A percentile compares a stretch with the other conserved stretches of the same genome.
These are phyloP conservation scores for Ceratobasidium sp. DNA, from an alignment of 1,284 basidiomycete species.

Conservation along the genomic window DNA sequence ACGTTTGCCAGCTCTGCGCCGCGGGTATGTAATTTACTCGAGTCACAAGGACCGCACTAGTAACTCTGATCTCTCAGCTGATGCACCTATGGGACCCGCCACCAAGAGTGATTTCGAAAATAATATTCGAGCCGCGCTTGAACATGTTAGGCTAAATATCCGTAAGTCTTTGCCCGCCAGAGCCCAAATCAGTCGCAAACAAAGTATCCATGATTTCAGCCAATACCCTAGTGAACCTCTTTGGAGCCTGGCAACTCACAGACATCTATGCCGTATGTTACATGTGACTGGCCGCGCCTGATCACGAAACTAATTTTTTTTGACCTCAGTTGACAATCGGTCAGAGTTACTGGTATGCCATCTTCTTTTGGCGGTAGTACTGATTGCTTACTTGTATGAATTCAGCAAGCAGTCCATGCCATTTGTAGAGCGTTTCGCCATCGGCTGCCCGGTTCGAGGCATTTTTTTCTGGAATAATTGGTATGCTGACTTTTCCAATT, in stretches of 20 bases:
- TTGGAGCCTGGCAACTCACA: constrained; percentile 50
- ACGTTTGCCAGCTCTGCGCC: constrained; percentile 52
- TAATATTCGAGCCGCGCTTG: constrained; percentile 47
- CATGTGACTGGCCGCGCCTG: not conserved
- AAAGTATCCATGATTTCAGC: not conserved
- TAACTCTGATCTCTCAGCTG: constrained; percentile 42
- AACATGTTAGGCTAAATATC: constrained; percentile 46
- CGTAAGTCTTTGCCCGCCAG: constrained; percentile 45
- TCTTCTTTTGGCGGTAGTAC: not conserved
- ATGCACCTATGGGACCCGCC: constrained; percentile 42
- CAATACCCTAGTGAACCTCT: constrained; percentile 41
- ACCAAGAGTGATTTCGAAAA: constrained; percentile 48
- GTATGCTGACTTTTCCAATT: not conserved
- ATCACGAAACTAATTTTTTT: not conserved
- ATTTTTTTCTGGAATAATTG: not conserved
- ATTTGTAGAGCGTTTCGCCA: constrained; percentile 44
- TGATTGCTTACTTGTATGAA: not conserved
- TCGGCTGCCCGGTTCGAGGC: constrained; percentile 47
- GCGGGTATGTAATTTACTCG: constrained; percentile 43
- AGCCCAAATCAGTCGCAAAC: constrained; percentile 37
- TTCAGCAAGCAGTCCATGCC: constrained; percentile 43
- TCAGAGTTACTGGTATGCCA: constrained; percentile 47
- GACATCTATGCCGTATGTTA: constrained; percentile 48
- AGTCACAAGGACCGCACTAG: not conserved
- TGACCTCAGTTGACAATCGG: not conserved